Conservation (phyloP, 2,329 filamentous ascomycete genomes). For the Fusarium anguioides region DNA sequence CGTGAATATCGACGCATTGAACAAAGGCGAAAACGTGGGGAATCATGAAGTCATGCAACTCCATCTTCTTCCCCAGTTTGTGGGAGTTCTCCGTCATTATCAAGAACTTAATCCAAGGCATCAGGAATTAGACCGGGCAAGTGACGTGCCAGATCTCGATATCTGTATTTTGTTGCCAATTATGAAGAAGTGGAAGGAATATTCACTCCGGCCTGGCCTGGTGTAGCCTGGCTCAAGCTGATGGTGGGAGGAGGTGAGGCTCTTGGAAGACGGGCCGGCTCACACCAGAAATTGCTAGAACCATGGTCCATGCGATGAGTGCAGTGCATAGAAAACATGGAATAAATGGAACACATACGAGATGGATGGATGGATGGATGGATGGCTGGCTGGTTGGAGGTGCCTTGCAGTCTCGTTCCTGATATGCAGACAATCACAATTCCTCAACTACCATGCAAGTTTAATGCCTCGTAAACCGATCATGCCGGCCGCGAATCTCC, state of each 20-base stretch:
- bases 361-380: too few species aligned
- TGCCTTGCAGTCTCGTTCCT: conserved; percentile 30
- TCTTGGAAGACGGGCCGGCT: conserved; percentile 42
- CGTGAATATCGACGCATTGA: neutral
- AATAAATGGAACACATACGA: conserved; percentile 5
- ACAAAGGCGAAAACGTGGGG: conserved; percentile 33
- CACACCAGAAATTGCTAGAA: conserved; percentile 38
- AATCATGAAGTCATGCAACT: conserved; percentile 41
- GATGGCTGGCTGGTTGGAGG: neutral
- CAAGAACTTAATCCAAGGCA: conserved; percentile 19
- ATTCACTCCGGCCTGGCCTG: conserved; percentile 21
- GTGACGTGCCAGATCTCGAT: conserved; percentile 42
- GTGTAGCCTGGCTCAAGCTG: conserved; percentile 1
- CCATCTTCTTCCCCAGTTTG: conserved; percentile 38
- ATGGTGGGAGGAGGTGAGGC: conserved; percentile 29
- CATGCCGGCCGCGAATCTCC: conserved; percentile 12
- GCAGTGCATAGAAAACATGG: conserved; percentile 25
- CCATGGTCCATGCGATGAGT: conserved; percentile 10
- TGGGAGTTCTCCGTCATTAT: conserved; percentile 9
- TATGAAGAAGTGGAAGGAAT: conserved; percentile 24
- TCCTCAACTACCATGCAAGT: neutral
- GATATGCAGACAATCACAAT: conserved; percentile 16
- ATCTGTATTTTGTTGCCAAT: conserved; percentile 18
- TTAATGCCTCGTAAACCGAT: conserved; percentile 13
- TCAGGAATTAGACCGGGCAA: conserved; percentile 4